A percentile compares a stretch with the other conserved stretches of the same genome.
Evolutionary conservation across 2,329 filamentous ascomycete genomes (phyloP).

Genomic region (Sclerotinia spermophila): DNA sequence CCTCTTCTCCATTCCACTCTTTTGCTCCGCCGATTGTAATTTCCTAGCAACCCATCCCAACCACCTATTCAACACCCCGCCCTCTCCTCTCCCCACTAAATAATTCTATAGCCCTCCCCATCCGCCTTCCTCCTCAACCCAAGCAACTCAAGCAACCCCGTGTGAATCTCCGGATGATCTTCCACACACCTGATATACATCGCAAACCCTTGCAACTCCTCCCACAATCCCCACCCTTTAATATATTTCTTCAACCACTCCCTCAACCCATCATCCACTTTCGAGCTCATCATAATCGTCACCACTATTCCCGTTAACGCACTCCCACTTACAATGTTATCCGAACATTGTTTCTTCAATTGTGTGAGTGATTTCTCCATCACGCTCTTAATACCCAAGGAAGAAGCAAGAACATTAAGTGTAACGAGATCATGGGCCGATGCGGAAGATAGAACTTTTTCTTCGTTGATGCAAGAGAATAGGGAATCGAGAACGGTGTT

Average conservation of each 20-base stretch:
- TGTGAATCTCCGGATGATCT: constrained; percentile 21
- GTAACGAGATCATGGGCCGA: constrained; percentile 30
- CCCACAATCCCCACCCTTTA: constrained; percentile 7
- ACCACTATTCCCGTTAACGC: constrained; percentile 23
- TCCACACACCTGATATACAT: constrained; percentile 8
- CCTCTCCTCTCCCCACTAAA: neutral
- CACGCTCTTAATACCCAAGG: constrained; percentile 25
- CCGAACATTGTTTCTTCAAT: constrained; percentile 23
- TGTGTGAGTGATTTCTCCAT: constrained; percentile 23
- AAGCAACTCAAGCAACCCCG: constrained; percentile 21
- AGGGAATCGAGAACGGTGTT: constrained; percentile 28
- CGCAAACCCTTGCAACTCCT: neutral
- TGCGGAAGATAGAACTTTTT: constrained; percentile 20
- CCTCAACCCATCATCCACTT: constrained; percentile 28
- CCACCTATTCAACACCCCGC: neutral
- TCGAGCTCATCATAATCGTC: constrained; percentile 24
- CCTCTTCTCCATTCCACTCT: neutral
- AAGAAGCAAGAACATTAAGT: constrained; percentile 28
- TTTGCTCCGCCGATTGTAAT: neutral
- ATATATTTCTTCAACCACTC: constrained; percentile 28
- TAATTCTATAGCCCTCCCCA: constrained; percentile 22
- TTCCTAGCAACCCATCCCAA: too few species aligned
- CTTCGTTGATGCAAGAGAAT: constrained; percentile 32
- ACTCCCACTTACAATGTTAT: neutral
- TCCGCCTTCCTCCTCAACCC: constrained; percentile 19